A percentile compares a stretch with the other conserved stretches of the same genome.
These are phyloP conservation scores for Hypoxylon sp. DNA, from an alignment of 2,329 filamentous ascomycete genomes.

Conservation along the genomic window DNA sequence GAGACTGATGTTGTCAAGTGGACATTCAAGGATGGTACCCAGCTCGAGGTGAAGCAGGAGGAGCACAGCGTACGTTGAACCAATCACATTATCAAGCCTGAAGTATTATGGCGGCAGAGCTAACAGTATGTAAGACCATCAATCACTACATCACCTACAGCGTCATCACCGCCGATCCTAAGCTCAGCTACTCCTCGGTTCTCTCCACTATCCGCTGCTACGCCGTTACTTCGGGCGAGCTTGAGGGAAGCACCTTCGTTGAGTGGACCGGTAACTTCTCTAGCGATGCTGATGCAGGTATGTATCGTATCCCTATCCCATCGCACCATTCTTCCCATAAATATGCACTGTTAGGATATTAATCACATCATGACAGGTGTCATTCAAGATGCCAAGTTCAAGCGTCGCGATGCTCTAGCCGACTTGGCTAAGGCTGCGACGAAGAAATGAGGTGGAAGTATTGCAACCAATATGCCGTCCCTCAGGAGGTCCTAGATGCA, in stretches of 20 bases:
- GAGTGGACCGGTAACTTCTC: conserved; percentile 80
- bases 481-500: background rate
- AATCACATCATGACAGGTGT: conserved; percentile 64
- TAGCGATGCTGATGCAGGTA: conserved; percentile 78
- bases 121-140: conserved; percentile 66
- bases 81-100: too few relatives aligned
- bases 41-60: conserved; percentile 81
- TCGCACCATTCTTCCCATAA: background rate
- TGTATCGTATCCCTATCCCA: conserved; percentile 45
- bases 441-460: conserved; percentile 51
- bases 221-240: conserved; percentile 75
- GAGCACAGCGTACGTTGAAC: conserved; percentile 74
- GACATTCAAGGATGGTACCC: conserved; percentile 79
- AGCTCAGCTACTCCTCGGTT: conserved; percentile 75
- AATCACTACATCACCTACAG: conserved; percentile 83
- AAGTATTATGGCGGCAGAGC: background rate
- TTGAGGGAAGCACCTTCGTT: conserved; percentile 76
- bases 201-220: conserved; percentile 77
- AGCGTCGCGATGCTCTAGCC: conserved; percentile 78
- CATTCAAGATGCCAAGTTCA: conserved; percentile 82
- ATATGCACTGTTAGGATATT: conserved; percentile 26
- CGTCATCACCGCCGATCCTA: conserved; percentile 76
- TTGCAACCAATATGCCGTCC: background rate
- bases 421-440: conserved; percentile 71
- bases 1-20: conserved; percentile 79